A percentile compares a stretch with the other conserved stretches of the same genome.
These are phyloP conservation scores for Xerocomellus chrysenteron DNA, from an alignment of 768 basidiomycete species.

Conservation along the genomic window DNA sequence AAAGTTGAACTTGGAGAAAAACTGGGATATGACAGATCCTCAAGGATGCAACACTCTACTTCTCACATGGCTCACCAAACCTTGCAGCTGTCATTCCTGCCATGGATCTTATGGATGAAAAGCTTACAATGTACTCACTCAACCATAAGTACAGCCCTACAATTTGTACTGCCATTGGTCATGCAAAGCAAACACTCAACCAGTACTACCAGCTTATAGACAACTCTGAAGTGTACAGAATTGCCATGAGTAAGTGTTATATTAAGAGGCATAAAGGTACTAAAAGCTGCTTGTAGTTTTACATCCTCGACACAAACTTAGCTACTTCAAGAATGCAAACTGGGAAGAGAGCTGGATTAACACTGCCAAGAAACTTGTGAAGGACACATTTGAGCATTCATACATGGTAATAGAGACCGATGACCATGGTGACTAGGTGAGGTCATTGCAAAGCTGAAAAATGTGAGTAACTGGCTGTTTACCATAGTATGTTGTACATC, in stretches of 20 bases:
- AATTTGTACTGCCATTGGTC: not conserved
- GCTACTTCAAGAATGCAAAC: not conserved
- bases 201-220: not conserved
- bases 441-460: not conserved
- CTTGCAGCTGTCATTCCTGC: not conserved
- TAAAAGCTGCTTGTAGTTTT: not conserved
- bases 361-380: not conserved
- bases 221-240: not conserved
- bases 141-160: not conserved
- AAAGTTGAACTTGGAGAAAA: no score
- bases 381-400: not conserved
- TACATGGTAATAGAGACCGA: not conserved
- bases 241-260: not conserved
- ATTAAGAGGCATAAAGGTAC: not conserved
- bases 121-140: not conserved
- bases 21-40: no score
- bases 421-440: not conserved
- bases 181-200: not conserved
- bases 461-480: not conserved
- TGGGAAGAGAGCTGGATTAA: not conserved
- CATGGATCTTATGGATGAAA: not conserved
- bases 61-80: not conserved
- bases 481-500: not conserved
- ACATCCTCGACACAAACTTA: not conserved
- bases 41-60: not conserved